Conservation (phyloP, 805 yeast genomes). For the Barnettozyma wickerhamii region DNA sequence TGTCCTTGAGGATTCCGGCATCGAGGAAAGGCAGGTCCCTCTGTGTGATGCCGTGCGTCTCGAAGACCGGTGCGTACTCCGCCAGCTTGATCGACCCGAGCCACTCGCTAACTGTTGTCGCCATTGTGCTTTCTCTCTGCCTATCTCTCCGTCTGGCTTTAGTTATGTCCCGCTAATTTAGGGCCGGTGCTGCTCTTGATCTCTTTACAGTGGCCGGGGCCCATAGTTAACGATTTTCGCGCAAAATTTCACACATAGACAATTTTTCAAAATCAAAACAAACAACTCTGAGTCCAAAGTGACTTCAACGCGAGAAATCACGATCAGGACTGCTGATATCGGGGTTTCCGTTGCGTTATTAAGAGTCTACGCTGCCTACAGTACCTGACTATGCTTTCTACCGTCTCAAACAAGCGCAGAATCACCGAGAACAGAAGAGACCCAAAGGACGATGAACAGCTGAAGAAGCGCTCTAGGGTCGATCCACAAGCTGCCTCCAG, state of each 20-base stretch:
- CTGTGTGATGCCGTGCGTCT: slow-evolving; percentile 16
- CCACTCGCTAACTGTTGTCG: slow-evolving; percentile 3
- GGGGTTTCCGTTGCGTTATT: too few species aligned
- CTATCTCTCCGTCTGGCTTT: too few species aligned
- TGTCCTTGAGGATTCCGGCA: slow-evolving; percentile 55
- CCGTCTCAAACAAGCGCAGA: not conserved
- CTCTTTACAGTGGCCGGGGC: too few species aligned
- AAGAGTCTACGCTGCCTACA: too few species aligned
- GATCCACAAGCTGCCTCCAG: not conserved
- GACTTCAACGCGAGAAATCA: too few species aligned
- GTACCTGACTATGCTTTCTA: not conserved
- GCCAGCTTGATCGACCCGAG: slow-evolving; percentile 1
- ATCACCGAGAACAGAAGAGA: not conserved
- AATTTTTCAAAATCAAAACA: not conserved
- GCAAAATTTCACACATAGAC: not conserved
- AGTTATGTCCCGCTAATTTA: too few species aligned
- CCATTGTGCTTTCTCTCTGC: too few species aligned
- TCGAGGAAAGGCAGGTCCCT: slow-evolving; percentile 40
- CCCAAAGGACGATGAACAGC: not conserved
- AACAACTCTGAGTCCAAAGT: not conserved
- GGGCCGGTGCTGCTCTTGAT: too few species aligned
- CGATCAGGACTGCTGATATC: too few species aligned
- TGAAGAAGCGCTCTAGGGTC: not conserved
- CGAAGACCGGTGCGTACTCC: slow-evolving; percentile 4
- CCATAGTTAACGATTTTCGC: not conserved